Conservation (phyloP, 2,329 filamentous ascomycete species). For the Orbilia ellipsospora region DNA sequence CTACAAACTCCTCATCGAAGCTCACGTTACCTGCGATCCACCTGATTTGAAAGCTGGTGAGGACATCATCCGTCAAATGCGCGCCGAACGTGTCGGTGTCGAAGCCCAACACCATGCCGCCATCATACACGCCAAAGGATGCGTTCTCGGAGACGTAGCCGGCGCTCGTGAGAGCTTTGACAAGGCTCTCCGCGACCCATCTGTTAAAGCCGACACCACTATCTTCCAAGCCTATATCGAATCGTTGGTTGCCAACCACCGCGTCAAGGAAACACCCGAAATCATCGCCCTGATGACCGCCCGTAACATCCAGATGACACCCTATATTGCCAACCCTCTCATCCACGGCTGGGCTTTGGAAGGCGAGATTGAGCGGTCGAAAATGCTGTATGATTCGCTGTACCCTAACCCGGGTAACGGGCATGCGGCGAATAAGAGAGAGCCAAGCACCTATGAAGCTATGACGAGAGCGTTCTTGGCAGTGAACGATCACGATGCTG, state of each 20-base stretch:
- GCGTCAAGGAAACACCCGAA: constrained; percentile 78
- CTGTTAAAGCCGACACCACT: constrained; percentile 79
- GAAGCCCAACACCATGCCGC: constrained; percentile 97
- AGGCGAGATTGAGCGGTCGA: constrained; percentile 81
- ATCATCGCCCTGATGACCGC: constrained; percentile 80
- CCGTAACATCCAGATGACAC: constrained; percentile 83
- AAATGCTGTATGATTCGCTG: constrained; percentile 81
- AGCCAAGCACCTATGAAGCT: constrained; percentile 97
- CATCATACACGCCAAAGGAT: constrained; percentile 94
- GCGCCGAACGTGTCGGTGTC: constrained; percentile 76
- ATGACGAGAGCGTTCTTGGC: constrained; percentile 95
- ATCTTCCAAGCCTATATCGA: constrained; percentile 98
- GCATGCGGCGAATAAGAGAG: constrained; percentile 70
- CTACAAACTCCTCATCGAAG: constrained; percentile 96
- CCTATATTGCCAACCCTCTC: constrained; percentile 97
- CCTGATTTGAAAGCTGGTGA: constrained; percentile 89
- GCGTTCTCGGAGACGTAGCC: constrained; percentile 88
- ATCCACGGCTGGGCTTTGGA: constrained; percentile 96
- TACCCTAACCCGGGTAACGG: constrained; percentile 7
- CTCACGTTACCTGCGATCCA: constrained; percentile 91
- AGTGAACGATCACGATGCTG: constrained; percentile 80
- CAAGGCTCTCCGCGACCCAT: constrained; percentile 74
- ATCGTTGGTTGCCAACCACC: constrained; percentile 93
- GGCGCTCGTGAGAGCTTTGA: constrained; percentile 86
- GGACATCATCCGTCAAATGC: constrained; percentile 81